Base-by-base conservation (phyloP, 345 rosid genomes). In the Euphorbia peplus region DNA sequence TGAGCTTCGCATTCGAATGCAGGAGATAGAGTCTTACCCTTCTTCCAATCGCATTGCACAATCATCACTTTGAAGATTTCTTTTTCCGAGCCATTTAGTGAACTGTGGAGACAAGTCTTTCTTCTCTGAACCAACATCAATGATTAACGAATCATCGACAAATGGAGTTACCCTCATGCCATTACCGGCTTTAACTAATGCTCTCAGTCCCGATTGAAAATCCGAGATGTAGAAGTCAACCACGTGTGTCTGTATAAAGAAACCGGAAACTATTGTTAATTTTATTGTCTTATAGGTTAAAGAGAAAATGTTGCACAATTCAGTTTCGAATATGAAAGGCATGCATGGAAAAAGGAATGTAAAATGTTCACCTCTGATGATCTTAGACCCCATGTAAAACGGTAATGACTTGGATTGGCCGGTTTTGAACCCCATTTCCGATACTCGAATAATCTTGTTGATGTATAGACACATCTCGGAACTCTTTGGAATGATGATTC, bases 191-290 rank as follows among this genome's bases (percentile, higher is more conserved):
- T 93, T 93, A 68, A 93, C 98, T 79, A 93, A 79, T 42, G 97
- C 98, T 77, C 97, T 85, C 53, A 90, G 79, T 29, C 98, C 98
- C 62, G 97, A 90, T 66, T 87, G 97, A 80, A 87, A 90, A 82
- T 93, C 97, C 55, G 96, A 93, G 67, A 93, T 93, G 86, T 93
- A 93, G 83, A 93, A 93, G 80, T 93, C 98, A 46, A 88, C 97
- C 5, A 81, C 96, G 70, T 84, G 96, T 75, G 89, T 86, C 97
- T 93, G 85, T 71, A 56, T 75, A 76, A n/a, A 63, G 26, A 53
- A 41, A 52, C 39, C 44, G 53, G 29, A 5, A 39, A 48, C 16
- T 46, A 5, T 25, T 22, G 22, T 71, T 18, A 50, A 32, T 50
- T 32, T 11, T n/a, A n/a, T n/a, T n/a, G n/a, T n/a, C n/a, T n/a